Conservation (phyloP, 176 grass and related monocot species). For the Oropetium thomaeum region DNA sequence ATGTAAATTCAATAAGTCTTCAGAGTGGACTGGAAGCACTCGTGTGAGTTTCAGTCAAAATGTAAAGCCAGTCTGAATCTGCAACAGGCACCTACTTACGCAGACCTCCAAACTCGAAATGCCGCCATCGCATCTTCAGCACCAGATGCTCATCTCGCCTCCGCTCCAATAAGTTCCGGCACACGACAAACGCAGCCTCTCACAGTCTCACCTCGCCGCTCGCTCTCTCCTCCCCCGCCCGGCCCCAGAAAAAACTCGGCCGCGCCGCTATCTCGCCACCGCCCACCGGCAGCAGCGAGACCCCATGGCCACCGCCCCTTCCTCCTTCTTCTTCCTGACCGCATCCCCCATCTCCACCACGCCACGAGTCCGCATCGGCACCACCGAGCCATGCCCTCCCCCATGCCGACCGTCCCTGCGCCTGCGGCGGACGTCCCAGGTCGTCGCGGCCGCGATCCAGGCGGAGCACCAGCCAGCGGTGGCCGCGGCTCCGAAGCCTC, state of each 20-base stretch:
- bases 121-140: constrained; percentile 22
- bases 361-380: constrained; percentile 4
- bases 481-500: constrained; percentile 45
- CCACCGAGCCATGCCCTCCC: background rate
- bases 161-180: constrained; percentile 27
- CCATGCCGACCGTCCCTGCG: constrained; percentile 11
- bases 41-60: constrained; percentile 3
- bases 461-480: constrained; percentile 62
- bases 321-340: constrained; percentile 45
- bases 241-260: background rate
- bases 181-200: constrained; percentile 22
- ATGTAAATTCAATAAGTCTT: too few relatives aligned
- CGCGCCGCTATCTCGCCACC: constrained; percentile 25
- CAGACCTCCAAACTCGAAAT: background rate
- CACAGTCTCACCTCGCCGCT: constrained; percentile 24
- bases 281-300: background rate
- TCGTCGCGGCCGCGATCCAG: constrained; percentile 48
- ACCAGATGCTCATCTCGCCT: constrained; percentile 7
- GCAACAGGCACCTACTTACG: background rate
- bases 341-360: constrained; percentile 47
- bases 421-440: constrained; percentile 5
- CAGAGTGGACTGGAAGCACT: too few relatives aligned
- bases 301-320: constrained; percentile 63
- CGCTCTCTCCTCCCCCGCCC: background rate
- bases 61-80: background rate